Base-by-base conservation (phyloP, 1,284 basidiomycete species). In the Afroboletus lepidellus region DNA sequence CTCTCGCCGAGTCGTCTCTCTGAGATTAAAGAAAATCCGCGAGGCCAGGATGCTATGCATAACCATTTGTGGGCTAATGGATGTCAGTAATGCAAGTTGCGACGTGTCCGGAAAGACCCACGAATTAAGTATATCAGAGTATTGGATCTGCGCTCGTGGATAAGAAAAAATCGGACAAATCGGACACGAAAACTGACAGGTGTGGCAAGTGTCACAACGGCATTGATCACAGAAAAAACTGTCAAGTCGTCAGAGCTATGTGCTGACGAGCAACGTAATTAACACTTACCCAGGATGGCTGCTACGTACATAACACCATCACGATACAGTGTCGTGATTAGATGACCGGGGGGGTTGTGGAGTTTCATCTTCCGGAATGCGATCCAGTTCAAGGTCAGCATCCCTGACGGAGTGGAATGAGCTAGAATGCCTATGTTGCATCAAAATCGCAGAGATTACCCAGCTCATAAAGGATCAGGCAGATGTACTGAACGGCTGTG, bases 1-100 rank as follows among this genome's bases (percentile, higher is more conserved):
- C 33, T 54, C 53, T 47, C 18, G 41, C 27, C n/a, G 53, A n/a
- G 25, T 38, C 8, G 60, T 63, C 41, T 65, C 59, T 41, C 57
- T 55, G n/a, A 63, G 60, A 42, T 66, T 64, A 23, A 63, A 63
- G 45, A 66, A 63, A 25, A 63, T 60, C 7, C 62, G 62, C n/a
- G 64, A 64, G 1, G 64, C 57, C 49, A 63, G 57, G 29, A 63
- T 55, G 18, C 57, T 63, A 24, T 66, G 62, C 44, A 53, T 51
- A 36, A 55, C 62, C 46, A 66, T 41, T 30, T 66, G 62, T 30
- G 57, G 62, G 27, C 62, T 63, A 11, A 9, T 16, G 12, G 15
- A 46, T 13, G 29, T 57, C 34, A 62, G 55, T 25, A 32, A 41
- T 9, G 16, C 8, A 15, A 23, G 3, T 6, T 38, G 33, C 13